Evolutionary conservation across 257 asterid species (phyloP).

Genomic region (Solanum pimpinellifolium): DNA sequence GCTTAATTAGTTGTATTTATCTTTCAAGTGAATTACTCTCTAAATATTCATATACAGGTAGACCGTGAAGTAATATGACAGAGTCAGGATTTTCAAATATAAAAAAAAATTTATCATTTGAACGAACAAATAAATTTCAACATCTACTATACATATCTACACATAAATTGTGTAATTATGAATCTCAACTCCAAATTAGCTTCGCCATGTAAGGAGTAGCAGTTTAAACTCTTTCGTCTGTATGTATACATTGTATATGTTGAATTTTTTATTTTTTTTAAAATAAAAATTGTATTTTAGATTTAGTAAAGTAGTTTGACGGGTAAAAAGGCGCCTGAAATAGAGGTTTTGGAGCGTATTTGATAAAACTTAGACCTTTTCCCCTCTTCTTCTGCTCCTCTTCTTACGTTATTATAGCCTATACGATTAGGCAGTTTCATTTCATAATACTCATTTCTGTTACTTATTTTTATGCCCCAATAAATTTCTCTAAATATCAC

Average conservation of each 20-base stretch:
- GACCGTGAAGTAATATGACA: too few relatives aligned
- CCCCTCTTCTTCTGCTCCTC: not conserved
- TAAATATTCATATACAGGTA: not conserved
- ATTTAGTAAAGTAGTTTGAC: slow-evolving; percentile 15
- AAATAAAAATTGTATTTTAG: too few relatives aligned
- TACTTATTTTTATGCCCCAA: not conserved
- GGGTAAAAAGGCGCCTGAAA: slow-evolving; percentile 14
- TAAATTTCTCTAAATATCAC: not conserved
- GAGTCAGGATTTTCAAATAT: not conserved
- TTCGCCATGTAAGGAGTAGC: too few relatives aligned
- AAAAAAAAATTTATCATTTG: too few relatives aligned
- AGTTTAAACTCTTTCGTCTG: too few relatives aligned
- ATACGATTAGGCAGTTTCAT: not conserved
- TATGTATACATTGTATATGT: too few relatives aligned
- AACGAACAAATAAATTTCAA: too few relatives aligned
- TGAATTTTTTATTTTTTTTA: too few relatives aligned
- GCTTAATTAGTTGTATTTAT: not conserved
- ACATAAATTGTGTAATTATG: too few relatives aligned
- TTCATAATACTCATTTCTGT: not conserved
- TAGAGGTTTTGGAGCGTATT: slow-evolving; percentile 4
- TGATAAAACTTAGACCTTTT: not conserved
- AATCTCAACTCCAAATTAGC: too few relatives aligned
- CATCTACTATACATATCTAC: too few relatives aligned
- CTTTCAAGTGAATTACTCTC: not conserved
- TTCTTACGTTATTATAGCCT: not conserved